Evolutionary conservation across 257 asterid genomes (phyloP), one percentile per base, ranked within the genome.

Genomic region (Leonotis leonurus): DNA sequence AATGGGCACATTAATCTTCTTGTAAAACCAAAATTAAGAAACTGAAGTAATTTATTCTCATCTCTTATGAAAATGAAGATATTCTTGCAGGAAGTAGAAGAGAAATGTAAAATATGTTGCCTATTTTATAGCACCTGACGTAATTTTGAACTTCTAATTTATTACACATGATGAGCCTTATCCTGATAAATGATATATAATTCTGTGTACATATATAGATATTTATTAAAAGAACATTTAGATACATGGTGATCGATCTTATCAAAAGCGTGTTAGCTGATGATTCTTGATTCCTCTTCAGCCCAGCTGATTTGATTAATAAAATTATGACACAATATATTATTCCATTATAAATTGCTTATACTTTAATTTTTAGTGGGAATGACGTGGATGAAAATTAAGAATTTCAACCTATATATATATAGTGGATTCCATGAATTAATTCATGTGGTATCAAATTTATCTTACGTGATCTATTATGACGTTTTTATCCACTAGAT

Each of bases 271-370:
- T 37, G 62, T 30, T 60, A 13, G 60, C 44, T 67, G 64, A 67
- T 56, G 77, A 73, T 71, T 60, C 60, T n/a, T 46, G 75, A 76
- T 76, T 78, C 81, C 72, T 57, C 63, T 13, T 56, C 75, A 62
- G 71, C 52, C 78, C 25, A 76, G 69, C 57, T 60, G 26, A 41
- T 29, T 30, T 72, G 70, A 67, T 48, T 37, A 66, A 67, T 25
- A 16, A 4, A 41, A 26, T 41, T 25, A 53, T 62, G 24, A 33
- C 67, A 64, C 44, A 62, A n/a, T 8, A 49, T 35, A 35, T 40
- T 69, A 70, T 68, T 35, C 71, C 33, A 60, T 49, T 40, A 43
- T 3, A 37, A 4, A 11, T 3, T 18, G 2, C 6, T 6, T 35
- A 6, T 35, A 8, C 10, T 35, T 8, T 35, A 35, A 6, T 35